Conservation (phyloP, 345 rosid genomes). For the Anastatica hierochuntica region DNA sequence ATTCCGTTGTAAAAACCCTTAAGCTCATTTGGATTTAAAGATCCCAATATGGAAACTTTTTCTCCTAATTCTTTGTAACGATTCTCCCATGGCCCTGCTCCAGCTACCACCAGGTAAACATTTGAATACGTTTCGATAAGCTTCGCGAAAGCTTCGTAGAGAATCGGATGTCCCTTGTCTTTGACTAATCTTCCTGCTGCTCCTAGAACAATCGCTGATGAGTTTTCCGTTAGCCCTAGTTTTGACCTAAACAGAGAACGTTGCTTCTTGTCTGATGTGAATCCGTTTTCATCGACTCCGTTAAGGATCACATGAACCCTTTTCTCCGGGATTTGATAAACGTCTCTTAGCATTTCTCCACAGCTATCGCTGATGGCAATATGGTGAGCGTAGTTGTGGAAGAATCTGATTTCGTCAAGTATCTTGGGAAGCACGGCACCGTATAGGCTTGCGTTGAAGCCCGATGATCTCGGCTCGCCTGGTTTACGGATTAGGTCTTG, state of each 20-base stretch:
- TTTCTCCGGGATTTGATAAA: constrained; percentile 68
- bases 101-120: constrained; percentile 62
- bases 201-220: constrained; percentile 52
- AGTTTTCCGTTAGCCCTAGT: constrained; percentile 42
- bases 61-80: constrained; percentile 61
- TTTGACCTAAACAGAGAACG: constrained; percentile 52
- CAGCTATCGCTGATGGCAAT: constrained; percentile 91
- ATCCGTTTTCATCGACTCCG: constrained; percentile 66
- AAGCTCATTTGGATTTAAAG: constrained; percentile 47
- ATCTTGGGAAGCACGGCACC: constrained; percentile 60
- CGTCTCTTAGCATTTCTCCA: constrained; percentile 84
- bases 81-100: constrained; percentile 84
- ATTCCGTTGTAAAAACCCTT: constrained; percentile 67
- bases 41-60: constrained; percentile 55
- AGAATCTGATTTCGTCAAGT: constrained; percentile 72
- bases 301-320: constrained; percentile 89
- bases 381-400: constrained; percentile 67
- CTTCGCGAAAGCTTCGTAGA: constrained; percentile 50
- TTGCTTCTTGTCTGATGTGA: constrained; percentile 27
- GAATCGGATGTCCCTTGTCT: constrained; percentile 88
- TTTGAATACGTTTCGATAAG: constrained; percentile 29
- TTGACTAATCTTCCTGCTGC: constrained; percentile 82
- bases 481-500: constrained; percentile 68
- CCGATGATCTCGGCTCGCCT: constrained; percentile 45
- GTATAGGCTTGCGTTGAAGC: constrained; percentile 36